Conservation (phyloP, 1,139 yeast genomes). For the Suhomyces bolitotheri region DNA sequence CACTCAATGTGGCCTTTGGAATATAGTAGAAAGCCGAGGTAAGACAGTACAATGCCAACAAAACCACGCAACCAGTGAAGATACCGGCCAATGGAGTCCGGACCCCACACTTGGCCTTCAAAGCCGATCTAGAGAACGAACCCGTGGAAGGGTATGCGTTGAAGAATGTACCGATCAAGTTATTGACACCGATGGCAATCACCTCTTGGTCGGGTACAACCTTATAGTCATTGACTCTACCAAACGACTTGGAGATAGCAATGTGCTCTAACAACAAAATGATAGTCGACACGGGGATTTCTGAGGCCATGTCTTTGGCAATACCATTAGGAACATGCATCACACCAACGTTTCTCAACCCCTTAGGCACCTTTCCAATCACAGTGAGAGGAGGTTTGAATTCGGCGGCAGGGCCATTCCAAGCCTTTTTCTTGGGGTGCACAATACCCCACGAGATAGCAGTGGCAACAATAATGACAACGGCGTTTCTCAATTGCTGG, state of each 20-base stretch:
- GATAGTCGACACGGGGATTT: conserved; percentile 82
- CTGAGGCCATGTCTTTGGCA: conserved; percentile 62
- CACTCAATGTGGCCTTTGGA: conserved; percentile 84
- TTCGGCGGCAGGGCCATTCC: conserved; percentile 31
- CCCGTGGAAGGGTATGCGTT: conserved; percentile 96
- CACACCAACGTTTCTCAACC: conserved; percentile 74
- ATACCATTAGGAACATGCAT: conserved; percentile 67
- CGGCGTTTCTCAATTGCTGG: conserved; percentile 77
- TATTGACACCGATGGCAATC: conserved; percentile 90
- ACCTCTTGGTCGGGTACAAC: conserved; percentile 92
- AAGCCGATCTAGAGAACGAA: conserved; percentile 90
- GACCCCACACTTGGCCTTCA: conserved; percentile 94
- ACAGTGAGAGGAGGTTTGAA: conserved; percentile 56
- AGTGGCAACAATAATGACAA: conserved; percentile 77
- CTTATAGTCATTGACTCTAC: conserved; percentile 87
- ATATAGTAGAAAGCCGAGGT: conserved; percentile 84
- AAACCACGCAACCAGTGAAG: conserved; percentile 85
- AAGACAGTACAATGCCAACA: conserved; percentile 80
- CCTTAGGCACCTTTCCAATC: conserved; percentile 79
- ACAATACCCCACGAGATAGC: conserved; percentile 64
- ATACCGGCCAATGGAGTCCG: conserved; percentile 93
- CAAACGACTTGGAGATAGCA: conserved; percentile 91
- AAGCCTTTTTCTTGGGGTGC: conserved; percentile 38
- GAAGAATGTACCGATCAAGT: conserved; percentile 88
- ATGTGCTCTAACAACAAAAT: conserved; percentile 87